Evolutionary conservation across 2,329 filamentous ascomycete species (phyloP).

Genomic region (Celoporthe dispersa): DNA sequence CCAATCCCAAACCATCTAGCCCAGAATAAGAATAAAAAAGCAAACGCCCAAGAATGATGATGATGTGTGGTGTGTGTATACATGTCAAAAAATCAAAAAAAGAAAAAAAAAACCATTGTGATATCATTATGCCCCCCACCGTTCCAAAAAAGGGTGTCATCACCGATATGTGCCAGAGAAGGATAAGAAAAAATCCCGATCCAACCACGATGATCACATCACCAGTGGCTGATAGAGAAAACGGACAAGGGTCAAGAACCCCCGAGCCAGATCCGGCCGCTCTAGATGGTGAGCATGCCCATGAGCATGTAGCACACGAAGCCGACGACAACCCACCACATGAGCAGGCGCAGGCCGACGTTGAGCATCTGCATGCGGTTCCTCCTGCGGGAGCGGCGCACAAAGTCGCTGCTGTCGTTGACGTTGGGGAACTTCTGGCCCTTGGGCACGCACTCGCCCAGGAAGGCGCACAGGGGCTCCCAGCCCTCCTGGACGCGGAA

Average conservation of each 20-base stretch:
- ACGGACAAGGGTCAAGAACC: too few relatives aligned
- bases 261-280: too few relatives aligned
- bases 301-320: conserved; percentile 31
- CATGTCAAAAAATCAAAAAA: too few relatives aligned
- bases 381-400: conserved; percentile 31
- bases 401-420: conserved; percentile 32
- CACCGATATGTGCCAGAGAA: conserved; percentile 3
- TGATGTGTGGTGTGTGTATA: background rate
- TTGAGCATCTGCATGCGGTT: conserved; percentile 35
- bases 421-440: conserved; percentile 32
- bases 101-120: background rate
- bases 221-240: too few relatives aligned
- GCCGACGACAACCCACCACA: conserved; percentile 31
- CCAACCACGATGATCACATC: background rate
- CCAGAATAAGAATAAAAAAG: background rate
- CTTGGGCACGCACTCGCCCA: conserved; percentile 30
- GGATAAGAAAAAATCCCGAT: background rate
- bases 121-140: background rate
- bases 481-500: conserved; percentile 30
- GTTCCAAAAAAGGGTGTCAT: background rate
- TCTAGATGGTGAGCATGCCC: conserved; percentile 25
- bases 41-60: conserved; percentile 4
- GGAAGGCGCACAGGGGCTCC: conserved; percentile 31
- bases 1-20: conserved; percentile 3
- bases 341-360: conserved; percentile 31